Evolutionary conservation across 768 basidiomycete genomes (phyloP), one percentile per base, ranked within the genome.

Genomic region (Calocybe gangraenosa): DNA sequence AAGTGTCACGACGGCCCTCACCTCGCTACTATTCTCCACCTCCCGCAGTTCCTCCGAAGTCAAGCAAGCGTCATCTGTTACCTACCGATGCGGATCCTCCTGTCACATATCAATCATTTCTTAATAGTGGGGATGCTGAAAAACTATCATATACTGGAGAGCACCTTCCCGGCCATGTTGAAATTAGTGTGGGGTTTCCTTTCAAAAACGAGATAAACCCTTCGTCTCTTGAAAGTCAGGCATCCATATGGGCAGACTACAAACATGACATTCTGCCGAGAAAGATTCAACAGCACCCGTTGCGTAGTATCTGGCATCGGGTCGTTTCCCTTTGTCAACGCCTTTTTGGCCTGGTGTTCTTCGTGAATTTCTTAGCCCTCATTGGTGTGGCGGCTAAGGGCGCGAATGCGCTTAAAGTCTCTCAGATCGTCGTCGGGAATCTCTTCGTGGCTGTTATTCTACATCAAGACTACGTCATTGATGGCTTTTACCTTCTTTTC

Each of bases 401-500:
- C 7, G 63, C 63, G 9, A 63, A 69, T 47, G 57, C 71, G 1
- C 58, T 65, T 31, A 53, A 65, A 30, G 56, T 74, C 11, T 72
- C 67, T 19, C 55, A 67, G 22, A 66, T 73, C 35, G 68, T 69
- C 13, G 58, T 74, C 25, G 65, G 69, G 3, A 82, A 81, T 48
- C 58, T 75, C n/a, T 74, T 73, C 46, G 64, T 64, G 42, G 68
- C 73, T 18, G 68, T 75, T 37, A 57, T 75, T 7, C 71, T 76
- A 69, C 67, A 73, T 30, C 73, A 76, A 57, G 75, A 81, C 57
- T 77, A 81, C 49, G 76, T 82, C 23, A 70, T 81, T 54, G 79
- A 82, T 54, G 63, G 69, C 1, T 76, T 80, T 55, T 82, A 78
- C 65, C 71, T 68, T 32, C 62, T 75, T 7, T 73, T 70, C 43